These are phyloP conservation scores for Boletellus ananiceps DNA, from an alignment of 768 basidiomycete species.

Conservation along the genomic window DNA sequence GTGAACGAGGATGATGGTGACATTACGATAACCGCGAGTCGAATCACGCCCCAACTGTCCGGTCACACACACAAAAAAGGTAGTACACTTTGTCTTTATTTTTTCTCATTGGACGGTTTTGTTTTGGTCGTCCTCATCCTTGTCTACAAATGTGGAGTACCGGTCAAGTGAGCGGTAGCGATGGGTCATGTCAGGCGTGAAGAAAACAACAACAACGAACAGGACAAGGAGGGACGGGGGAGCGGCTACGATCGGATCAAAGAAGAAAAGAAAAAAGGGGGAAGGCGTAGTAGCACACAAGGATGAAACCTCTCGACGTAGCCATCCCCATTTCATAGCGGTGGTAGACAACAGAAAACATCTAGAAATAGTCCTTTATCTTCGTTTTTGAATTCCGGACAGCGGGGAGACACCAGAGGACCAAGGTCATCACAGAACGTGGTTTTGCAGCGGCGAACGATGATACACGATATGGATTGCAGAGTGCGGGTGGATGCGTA, in stretches of 20 bases:
- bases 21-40: too few relatives aligned
- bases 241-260: not conserved
- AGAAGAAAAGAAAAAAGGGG: not conserved
- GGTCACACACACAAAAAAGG: not conserved
- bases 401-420: constrained; percentile 6
- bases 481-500: constrained; percentile 1
- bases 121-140: too few relatives aligned
- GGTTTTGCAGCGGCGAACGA: not conserved
- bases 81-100: not conserved
- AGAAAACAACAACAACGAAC: not conserved
- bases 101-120: not conserved
- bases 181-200: not conserved
- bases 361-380: constrained; percentile 4
- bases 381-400: constrained; percentile 10
- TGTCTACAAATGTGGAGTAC: not conserved
- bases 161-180: too few relatives aligned
- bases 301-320: constrained; percentile 4
- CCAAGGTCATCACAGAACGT: not conserved
- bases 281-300: constrained; percentile 8
- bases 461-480: constrained; percentile 2
- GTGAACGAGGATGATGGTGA: too few relatives aligned
- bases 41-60: too few relatives aligned
- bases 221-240: too few relatives aligned
- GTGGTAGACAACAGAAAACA: constrained; percentile 1
- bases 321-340: constrained; percentile 12